Evolutionary conservation across 2,329 filamentous ascomycete species (phyloP).

Genomic region (Phoma sp.): DNA sequence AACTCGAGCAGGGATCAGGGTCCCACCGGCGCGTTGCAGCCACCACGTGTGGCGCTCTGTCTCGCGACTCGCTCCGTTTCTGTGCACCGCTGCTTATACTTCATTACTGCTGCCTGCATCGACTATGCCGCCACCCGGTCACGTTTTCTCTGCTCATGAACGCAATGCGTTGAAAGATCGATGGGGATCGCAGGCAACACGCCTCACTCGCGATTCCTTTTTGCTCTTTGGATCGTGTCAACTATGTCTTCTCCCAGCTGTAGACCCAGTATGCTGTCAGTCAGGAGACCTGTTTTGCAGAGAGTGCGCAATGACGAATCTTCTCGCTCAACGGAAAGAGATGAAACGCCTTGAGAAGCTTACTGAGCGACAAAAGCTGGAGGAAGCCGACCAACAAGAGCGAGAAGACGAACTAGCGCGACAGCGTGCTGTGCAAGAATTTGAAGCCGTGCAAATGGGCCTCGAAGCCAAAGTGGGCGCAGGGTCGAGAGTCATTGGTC

Average conservation of each 20-base stretch:
- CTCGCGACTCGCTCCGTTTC: constrained; percentile 14
- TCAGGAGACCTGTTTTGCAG: constrained; percentile 89
- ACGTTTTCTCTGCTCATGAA: constrained; percentile 91
- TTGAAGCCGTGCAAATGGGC: constrained; percentile 82
- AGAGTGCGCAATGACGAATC: constrained; percentile 89
- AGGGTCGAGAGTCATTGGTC: constrained; percentile 48
- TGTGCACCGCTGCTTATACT: constrained; percentile 1
- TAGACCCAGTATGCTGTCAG: constrained; percentile 80
- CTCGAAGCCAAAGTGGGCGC: constrained; percentile 49
- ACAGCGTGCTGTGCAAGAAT: constrained; percentile 75
- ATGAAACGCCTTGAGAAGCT: constrained; percentile 79
- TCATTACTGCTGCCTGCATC: constrained; percentile 1
- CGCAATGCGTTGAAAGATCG: constrained; percentile 78
- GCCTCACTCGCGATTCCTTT: constrained; percentile 87
- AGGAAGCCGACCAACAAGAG: constrained; percentile 65
- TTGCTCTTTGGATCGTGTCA: constrained; percentile 88
- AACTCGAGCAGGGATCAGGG: constrained; percentile 25
- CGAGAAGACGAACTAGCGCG: constrained; percentile 72
- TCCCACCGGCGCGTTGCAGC: neutral
- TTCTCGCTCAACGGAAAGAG: constrained; percentile 90
- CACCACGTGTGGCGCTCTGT: constrained; percentile 25
- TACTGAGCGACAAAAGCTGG: constrained; percentile 65
- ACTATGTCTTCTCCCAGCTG: constrained; percentile 81
- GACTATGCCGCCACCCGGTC: constrained; percentile 38
- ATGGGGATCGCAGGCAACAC: constrained; percentile 84